Evolutionary conservation across 768 basidiomycete genomes (phyloP), one percentile per base, ranked within the genome.

Genomic region (Amanita exitialis): DNA sequence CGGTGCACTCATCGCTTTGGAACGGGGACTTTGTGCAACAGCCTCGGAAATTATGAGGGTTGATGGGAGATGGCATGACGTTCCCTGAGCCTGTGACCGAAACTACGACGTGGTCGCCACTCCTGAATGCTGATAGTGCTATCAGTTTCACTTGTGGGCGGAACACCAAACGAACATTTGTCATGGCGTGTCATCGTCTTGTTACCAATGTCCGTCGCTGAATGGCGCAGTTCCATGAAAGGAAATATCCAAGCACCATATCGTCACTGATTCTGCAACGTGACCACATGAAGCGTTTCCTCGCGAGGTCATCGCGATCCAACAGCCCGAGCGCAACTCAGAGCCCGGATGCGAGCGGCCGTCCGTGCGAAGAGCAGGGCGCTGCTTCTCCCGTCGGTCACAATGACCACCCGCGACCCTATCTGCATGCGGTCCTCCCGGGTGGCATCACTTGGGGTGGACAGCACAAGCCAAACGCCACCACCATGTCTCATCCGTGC

Each of bases 401-500:
- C 49, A 35, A 35, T n/a, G 25, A 48, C 35, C 5, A 25, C 21
- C 16, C 10, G 32, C 12, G 7, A 3, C 35, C 35, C 25, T 6
- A 25, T 35, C n/a, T 23, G 21, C 20, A 20, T 20, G 30, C 16
- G 9, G n/a, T 13, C 16, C 13, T 13, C 16, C 13, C 49, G n/a
- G 43, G 39, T 23, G 56, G 56, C 43, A 61, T 65, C 35, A 52
- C 63, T 13, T 55, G 64, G 4, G 69, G 67, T 25, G 67, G 86
- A n/a, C 80, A 78, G 47, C 85, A 82, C 2, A 82, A 76, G 64
- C 74, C 79, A 53, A 64, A 76, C 52, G 68, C 86, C 16, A 83
- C 87, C 7, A 75, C 87, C 2, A 65, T 83, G 12, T 83, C 83
- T n/a, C 85, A 89, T 61, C 86, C 86, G 23, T 77, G 75, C 57